Percentiles rank a stretch among this genome's conserved stretches.
Conservation (phyloP, 768 basidiomycete species). For the Leccinum incarnatum region DNA sequence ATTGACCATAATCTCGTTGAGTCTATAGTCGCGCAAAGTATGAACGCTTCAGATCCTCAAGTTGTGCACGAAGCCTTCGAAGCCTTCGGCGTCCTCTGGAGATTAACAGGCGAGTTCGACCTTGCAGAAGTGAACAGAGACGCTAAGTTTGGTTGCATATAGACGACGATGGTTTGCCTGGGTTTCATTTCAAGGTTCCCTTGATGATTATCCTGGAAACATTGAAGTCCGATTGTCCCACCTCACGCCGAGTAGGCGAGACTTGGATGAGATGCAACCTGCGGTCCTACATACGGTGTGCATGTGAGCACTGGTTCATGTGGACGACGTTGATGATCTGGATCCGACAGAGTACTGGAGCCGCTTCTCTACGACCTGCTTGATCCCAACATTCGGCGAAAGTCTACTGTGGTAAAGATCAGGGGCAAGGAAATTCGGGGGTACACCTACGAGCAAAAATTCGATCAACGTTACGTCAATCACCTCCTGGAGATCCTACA, state of each 20-base stretch:
- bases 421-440: slow-evolving; percentile 65
- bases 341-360: slow-evolving; percentile 72
- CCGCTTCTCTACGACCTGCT: slow-evolving; percentile 78
- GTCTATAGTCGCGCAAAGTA: slow-evolving; percentile 69
- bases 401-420: slow-evolving; percentile 47
- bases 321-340: not conserved
- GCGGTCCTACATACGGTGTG: slow-evolving; percentile 84
- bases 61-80: slow-evolving; percentile 64
- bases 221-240: slow-evolving; percentile 72
- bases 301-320: not conserved
- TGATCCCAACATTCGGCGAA: slow-evolving; percentile 63
- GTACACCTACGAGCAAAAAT: slow-evolving; percentile 66
- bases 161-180: slow-evolving; percentile 84
- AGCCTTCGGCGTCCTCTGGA: slow-evolving; percentile 92
- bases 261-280: slow-evolving; percentile 97
- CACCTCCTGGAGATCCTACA: slow-evolving; percentile 78
- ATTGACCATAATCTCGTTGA: slow-evolving; percentile 66
- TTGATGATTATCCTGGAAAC: slow-evolving; percentile 87
- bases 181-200: slow-evolving; percentile 79
- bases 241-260: slow-evolving; percentile 76
- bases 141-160: slow-evolving; percentile 1
- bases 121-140: not conserved
- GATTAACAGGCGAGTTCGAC: slow-evolving; percentile 63
- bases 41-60: slow-evolving; percentile 53
- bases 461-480: slow-evolving; percentile 71